Evolutionary conservation across 108 stramenopile genomes (phyloP).

Genomic region (Thalassiosira profunda): DNA sequence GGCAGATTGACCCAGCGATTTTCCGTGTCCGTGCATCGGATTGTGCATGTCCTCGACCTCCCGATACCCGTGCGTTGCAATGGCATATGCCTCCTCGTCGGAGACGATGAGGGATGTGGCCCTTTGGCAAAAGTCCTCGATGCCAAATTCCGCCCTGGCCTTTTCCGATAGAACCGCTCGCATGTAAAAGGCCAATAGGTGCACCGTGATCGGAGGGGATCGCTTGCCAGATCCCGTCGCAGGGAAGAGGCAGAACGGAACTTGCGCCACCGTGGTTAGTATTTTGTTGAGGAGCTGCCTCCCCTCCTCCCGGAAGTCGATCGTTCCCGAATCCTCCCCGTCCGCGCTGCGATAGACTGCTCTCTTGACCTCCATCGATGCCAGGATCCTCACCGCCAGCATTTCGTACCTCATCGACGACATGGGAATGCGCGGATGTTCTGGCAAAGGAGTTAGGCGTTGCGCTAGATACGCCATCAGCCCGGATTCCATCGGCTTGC

Average conservation of each 20-base stretch:
- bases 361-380: background rate
- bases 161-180: slow-evolving; percentile 2
- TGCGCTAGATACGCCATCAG: background rate
- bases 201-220: slow-evolving; percentile 7
- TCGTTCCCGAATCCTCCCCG: background rate
- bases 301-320: background rate
- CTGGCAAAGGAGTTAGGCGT: background rate
- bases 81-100: slow-evolving; percentile 7
- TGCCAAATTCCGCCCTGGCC: slow-evolving; percentile 1
- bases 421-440: background rate
- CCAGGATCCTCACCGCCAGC: background rate
- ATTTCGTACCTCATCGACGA: slow-evolving; percentile 1
- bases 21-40: background rate
- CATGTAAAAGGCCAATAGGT: slow-evolving; percentile 11
- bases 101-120: background rate
- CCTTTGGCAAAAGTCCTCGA: slow-evolving; percentile 5
- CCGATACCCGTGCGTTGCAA: slow-evolving; percentile 1
- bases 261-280: slow-evolving; percentile 1
- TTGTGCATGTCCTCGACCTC: slow-evolving; percentile 2
- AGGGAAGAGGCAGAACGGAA: slow-evolving; percentile 6
- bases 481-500: background rate
- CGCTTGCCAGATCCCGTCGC: background rate
- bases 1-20: background rate
- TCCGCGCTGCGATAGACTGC: background rate
- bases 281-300: slow-evolving; percentile 10